Evolutionary conservation across 208 protist genomes (phyloP), one percentile per base, ranked within the genome.

Genomic region (Borovskyia barvae): DNA sequence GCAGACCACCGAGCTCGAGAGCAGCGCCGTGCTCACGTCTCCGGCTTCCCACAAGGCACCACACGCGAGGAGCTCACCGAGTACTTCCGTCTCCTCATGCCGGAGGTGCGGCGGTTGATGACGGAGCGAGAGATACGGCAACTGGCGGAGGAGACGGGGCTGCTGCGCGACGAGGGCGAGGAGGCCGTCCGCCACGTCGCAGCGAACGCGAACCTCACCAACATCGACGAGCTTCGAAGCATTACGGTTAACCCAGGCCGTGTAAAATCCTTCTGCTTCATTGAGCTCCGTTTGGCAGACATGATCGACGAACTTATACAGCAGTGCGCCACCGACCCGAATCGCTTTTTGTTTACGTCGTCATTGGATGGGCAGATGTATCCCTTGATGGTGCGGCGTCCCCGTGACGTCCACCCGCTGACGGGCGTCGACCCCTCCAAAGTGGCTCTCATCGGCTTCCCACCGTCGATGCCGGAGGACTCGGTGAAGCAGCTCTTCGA

Each of bases 391-490:
- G 79, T 95, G 19, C 78, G 80, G 26, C 80, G 89, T 9, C 89
- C 89, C 24, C 72, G 78, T 5, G 89, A 95, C 51, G 83, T 82
- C 36, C 56, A 84, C 33, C 52, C 50, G 19, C 61, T 92, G 37
- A 48, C 64, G 5, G 82, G 82, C 22, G 71, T 85, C 19, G 85
- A 93, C 49, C 37, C 58, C 20, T 63, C 51, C 2, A 85, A 84
- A 54, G 77, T 95, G 1, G 89, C 93, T 4, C 73, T 95, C 66
- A 51, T 82, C 15, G 89, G 89, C 24, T 90, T 92, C 48, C 84
- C 83, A 24, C 49, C 75, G 3, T 67, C 84, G 3, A 68, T 93
- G 40, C 57, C 72, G 9, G 66, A 73, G 28, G 79, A 77, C 11
- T 74, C 72, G 25, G 54, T 95, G 14, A 71, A 76, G 22, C 9